phyloP scores from a whole-genome alignment of 192 early-diverging fungal species.

The Mortierella claussenii region DNA sequence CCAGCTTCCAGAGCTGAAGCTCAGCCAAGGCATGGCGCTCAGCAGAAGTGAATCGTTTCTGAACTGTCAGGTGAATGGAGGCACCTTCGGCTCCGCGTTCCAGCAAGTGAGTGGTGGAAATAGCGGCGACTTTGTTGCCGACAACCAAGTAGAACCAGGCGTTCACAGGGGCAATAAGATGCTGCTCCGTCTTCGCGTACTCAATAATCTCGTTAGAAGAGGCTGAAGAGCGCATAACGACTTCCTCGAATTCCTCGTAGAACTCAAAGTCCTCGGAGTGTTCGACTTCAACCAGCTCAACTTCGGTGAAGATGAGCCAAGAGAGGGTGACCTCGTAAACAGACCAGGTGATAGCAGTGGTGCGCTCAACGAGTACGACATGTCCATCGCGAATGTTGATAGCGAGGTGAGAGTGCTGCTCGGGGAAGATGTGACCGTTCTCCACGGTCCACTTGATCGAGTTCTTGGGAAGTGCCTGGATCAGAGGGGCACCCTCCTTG shows the following conservation, averaged over 20 bases:
- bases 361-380: constrained; percentile 43
- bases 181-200: constrained; percentile 39
- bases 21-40: constrained; percentile 40
- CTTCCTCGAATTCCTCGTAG: constrained; percentile 50
- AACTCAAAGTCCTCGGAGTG: constrained; percentile 30
- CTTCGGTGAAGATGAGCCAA: constrained; percentile 41
- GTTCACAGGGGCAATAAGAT: constrained; percentile 26
- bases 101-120: constrained; percentile 18
- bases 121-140: constrained; percentile 38
- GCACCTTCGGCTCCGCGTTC: constrained; percentile 37
- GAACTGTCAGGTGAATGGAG: constrained; percentile 11
- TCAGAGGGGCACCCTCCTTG: constrained; percentile 23
- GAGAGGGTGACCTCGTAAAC: constrained; percentile 32
- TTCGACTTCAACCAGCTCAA: constrained; percentile 25
- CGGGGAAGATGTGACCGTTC: constrained; percentile 41
- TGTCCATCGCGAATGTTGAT: constrained; percentile 40
- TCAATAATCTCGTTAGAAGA: constrained; percentile 24
- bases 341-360: constrained; percentile 26
- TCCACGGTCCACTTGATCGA: constrained; percentile 45
- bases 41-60: constrained; percentile 38
- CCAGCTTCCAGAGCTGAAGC: constrained; percentile 51
- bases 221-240: constrained; percentile 40
- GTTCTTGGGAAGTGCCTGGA: constrained; percentile 43
- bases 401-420: constrained; percentile 28
- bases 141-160: constrained; percentile 48